Conservation (phyloP, 2,329 filamentous ascomycete genomes). For the Botrytis elliptica region DNA sequence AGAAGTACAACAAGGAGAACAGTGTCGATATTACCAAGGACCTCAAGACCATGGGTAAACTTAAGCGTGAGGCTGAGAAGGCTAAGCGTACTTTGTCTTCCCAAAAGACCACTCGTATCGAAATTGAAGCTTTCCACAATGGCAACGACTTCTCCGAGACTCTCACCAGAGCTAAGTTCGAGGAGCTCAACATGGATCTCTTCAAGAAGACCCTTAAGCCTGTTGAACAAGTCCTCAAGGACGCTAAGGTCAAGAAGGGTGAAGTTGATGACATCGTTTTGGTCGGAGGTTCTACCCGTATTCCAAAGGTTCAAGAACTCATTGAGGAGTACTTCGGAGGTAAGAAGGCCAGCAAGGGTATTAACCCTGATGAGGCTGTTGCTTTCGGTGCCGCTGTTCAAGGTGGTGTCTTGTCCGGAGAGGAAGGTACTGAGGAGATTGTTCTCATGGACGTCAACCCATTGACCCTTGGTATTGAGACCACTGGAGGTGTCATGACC, state of each 20-base stretch:
- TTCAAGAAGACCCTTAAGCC: slow-evolving; percentile 99
- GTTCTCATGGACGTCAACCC: slow-evolving; percentile 98
- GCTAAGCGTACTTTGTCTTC: slow-evolving; percentile 97
- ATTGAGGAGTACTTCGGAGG: slow-evolving; percentile 93
- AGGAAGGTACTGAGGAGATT: slow-evolving; percentile 74
- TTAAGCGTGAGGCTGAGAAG: slow-evolving; percentile 99
- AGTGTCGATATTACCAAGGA: slow-evolving; percentile 89
- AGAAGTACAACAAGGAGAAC: slow-evolving; percentile 99
- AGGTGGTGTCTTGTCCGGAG: slow-evolving; percentile 89
- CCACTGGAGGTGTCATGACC: slow-evolving; percentile 96
- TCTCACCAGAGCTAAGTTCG: slow-evolving; percentile 97
- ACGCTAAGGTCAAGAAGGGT: slow-evolving; percentile 93
- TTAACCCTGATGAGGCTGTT: slow-evolving; percentile 99
- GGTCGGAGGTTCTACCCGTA: slow-evolving; percentile 98
- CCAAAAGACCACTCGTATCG: slow-evolving; percentile 88
- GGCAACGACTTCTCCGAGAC: slow-evolving; percentile 99
- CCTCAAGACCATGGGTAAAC: slow-evolving; percentile 96
- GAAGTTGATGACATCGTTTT: slow-evolving; percentile 97
- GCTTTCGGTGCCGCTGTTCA: slow-evolving; percentile 97
- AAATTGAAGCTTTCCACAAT: slow-evolving; percentile 96
- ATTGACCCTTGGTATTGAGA: slow-evolving; percentile 94
- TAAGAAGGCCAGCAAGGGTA: slow-evolving; percentile 98
- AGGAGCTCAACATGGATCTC: slow-evolving; percentile 97
- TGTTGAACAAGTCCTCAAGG: slow-evolving; percentile 97
- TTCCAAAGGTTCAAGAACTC: slow-evolving; percentile 92